Percentiles rank a stretch among this genome's conserved stretches.
Evolutionary conservation across 2,329 filamentous ascomycete species (phyloP).

Genomic region (Talaromyces rugulosus): DNA sequence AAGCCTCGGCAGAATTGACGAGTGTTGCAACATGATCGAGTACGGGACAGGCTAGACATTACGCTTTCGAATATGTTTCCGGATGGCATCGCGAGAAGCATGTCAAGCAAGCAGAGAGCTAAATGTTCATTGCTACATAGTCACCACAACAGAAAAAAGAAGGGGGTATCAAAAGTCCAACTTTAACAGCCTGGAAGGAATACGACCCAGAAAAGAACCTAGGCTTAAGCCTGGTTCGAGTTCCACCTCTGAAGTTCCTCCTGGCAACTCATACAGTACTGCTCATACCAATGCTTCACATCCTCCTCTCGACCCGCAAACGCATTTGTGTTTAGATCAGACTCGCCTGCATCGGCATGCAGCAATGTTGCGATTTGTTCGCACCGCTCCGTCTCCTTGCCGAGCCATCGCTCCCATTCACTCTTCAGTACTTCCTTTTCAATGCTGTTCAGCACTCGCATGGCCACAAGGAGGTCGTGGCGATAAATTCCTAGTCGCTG

Average conservation of each 20-base stretch:
- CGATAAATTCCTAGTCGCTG: constrained; percentile 79
- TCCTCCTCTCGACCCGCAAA: constrained; percentile 38
- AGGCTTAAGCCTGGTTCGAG: constrained; percentile 5
- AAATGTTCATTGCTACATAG: background rate
- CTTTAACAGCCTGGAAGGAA: background rate
- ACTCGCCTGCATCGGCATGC: constrained; percentile 18
- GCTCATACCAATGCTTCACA: constrained; percentile 53
- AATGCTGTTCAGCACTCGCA: constrained; percentile 83
- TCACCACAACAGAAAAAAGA: background rate
- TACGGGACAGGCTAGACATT: too few relatives aligned
- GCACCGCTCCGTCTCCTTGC: constrained; percentile 73
- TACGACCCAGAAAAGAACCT: background rate
- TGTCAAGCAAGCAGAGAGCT: background rate
- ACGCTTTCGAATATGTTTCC: background rate
- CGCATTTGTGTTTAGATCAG: constrained; percentile 23
- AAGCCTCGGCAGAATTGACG: constrained; percentile 61
- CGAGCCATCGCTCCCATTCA: constrained; percentile 92
- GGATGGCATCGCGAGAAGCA: background rate
- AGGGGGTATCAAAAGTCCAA: background rate
- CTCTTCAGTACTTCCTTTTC: constrained; percentile 80
- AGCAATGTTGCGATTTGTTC: constrained; percentile 55
- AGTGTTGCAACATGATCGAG: background rate
- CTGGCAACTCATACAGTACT: constrained; percentile 61
- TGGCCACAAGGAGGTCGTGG: constrained; percentile 84
- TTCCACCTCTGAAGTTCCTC: constrained; percentile 35